Conservation (phyloP, 2,329 filamentous ascomycete species). For the Cercospora zeae-maydis region DNA sequence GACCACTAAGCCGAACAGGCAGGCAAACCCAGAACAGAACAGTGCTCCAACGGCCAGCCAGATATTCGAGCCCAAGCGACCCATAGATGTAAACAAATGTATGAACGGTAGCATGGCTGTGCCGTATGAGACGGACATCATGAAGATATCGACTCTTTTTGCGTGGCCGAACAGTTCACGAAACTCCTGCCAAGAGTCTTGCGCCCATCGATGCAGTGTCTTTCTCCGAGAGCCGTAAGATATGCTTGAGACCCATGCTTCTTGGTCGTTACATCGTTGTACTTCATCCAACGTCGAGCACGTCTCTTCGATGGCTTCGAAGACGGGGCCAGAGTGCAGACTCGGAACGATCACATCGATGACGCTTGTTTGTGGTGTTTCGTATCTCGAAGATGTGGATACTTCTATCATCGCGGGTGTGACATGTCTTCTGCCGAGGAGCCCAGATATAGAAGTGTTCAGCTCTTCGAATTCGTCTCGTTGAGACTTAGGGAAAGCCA, state of each 20-base stretch:
- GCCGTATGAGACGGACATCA: conserved; percentile 93
- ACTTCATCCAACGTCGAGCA: not conserved
- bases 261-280: not conserved
- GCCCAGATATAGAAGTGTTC: not conserved
- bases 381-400: not conserved
- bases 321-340: not conserved
- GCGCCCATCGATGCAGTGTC: conserved; percentile 54
- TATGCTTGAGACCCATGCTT: not conserved
- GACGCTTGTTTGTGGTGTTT: not conserved
- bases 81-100: conserved; percentile 95
- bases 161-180: conserved; percentile 77
- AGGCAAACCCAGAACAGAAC: conserved; percentile 88
- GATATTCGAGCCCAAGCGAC: conserved; percentile 91
- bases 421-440: not conserved
- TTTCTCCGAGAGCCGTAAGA: not conserved
- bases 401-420: not conserved
- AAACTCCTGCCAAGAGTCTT: conserved; percentile 81
- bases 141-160: conserved; percentile 92
- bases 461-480: not conserved
- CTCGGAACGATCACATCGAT: not conserved
- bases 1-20: conserved; percentile 87
- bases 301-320: not conserved
- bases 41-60: conserved; percentile 91
- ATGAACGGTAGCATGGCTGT: conserved; percentile 98
- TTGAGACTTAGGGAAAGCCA: not conserved